Conservation (phyloP, 1,139 yeast genomes). For the Candida dubliniensis region DNA sequence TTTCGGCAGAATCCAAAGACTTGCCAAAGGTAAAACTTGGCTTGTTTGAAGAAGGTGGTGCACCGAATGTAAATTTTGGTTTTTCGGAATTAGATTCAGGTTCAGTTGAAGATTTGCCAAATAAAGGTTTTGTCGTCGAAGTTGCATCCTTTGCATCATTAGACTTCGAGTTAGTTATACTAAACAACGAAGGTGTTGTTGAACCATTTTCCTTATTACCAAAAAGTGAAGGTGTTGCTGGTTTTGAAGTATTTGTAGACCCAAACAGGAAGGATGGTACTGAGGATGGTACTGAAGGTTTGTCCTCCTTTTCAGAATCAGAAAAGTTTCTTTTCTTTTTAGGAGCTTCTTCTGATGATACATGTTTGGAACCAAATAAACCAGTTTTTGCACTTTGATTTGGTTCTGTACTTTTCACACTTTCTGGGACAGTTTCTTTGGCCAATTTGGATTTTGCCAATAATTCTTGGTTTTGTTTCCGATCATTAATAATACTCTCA, state of each 20-base stretch:
- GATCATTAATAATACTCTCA: conserved; percentile 22
- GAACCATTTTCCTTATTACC: not conserved
- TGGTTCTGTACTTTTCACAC: not conserved
- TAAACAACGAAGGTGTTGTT: too few species aligned
- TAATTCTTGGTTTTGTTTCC: conserved; percentile 17
- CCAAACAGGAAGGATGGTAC: not conserved
- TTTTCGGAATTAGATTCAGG: not conserved
- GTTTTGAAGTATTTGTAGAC: too few species aligned
- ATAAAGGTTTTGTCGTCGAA: not conserved
- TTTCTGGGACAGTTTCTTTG: not conserved
- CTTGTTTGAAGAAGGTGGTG: not conserved
- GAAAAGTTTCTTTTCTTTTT: not conserved
- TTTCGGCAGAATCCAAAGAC: too few species aligned
- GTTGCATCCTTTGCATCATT: too few species aligned
- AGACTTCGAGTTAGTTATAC: too few species aligned
- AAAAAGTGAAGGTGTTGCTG: too few species aligned
- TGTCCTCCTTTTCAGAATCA: not conserved
- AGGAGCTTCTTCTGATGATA: not conserved
- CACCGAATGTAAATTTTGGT: conserved; percentile 9
- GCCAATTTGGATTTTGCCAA: not conserved
- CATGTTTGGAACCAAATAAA: not conserved
- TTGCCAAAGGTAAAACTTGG: too few species aligned
- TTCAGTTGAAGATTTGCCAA: not conserved
- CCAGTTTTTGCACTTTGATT: too few species aligned
- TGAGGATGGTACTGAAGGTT: not conserved